Conservation (phyloP, 2,329 filamentous ascomycete species). For the Arthrobotrys sinensis region DNA sequence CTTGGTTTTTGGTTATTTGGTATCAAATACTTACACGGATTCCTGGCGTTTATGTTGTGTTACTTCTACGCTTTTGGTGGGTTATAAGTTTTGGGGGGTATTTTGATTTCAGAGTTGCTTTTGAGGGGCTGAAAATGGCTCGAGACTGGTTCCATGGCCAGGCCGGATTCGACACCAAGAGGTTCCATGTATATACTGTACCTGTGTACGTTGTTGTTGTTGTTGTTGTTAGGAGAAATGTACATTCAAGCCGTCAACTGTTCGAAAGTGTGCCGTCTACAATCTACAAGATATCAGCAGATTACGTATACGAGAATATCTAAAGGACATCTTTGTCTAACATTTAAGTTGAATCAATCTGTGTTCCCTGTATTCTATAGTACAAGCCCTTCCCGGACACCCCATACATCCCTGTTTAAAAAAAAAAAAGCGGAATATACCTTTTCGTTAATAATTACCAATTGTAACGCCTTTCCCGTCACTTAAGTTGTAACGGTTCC, state of each 20-base stretch:
- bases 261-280: not conserved
- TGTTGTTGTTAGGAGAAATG: too few species aligned
- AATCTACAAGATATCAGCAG: not conserved
- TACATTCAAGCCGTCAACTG: too few species aligned
- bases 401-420: conserved; percentile 10
- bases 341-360: not conserved
- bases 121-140: not conserved
- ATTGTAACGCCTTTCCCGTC: conserved; percentile 1
- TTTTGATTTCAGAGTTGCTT: not conserved
- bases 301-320: not conserved
- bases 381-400: not conserved
- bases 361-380: conserved; percentile 6
- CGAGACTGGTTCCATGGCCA: too few species aligned
- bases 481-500: too few species aligned
- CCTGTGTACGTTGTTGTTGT: too few species aligned
- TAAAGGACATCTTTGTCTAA: too few species aligned
- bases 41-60: not conserved
- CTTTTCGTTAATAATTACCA: conserved; percentile 5
- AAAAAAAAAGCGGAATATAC: conserved; percentile 19
- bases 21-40: not conserved
- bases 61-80: not conserved
- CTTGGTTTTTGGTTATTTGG: not conserved
- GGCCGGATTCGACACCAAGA: too few species aligned
- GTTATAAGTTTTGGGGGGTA: not conserved
- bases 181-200: not conserved